These are phyloP conservation scores for Bondarzewia mesenterica DNA, from an alignment of 1,284 basidiomycete species.

Conservation along the genomic window DNA sequence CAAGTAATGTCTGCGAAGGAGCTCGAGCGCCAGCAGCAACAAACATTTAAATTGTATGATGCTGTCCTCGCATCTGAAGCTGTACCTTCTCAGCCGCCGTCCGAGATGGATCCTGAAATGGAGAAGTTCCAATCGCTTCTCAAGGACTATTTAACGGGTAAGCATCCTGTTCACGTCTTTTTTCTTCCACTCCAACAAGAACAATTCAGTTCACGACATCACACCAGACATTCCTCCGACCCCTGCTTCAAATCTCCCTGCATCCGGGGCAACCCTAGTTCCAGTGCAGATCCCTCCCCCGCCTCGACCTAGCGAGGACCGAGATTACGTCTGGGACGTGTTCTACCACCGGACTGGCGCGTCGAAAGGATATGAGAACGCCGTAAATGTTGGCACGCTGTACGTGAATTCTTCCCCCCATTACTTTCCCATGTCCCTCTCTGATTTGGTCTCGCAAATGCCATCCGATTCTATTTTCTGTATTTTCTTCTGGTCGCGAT, in stretches of 20 bases:
- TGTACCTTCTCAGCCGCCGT: conserved; percentile 8
- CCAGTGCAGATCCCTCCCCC: conserved; percentile 4
- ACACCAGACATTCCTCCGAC: conserved; percentile 12
- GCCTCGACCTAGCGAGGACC: conserved; percentile 17
- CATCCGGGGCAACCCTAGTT: neutral
- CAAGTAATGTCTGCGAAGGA: conserved; percentile 48
- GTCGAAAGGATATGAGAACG: conserved; percentile 48
- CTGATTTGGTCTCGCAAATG: neutral
- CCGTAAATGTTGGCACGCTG: conserved; percentile 58
- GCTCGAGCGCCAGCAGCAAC: conserved; percentile 18
- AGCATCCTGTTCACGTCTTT: conserved; percentile 12
- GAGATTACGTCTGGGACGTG: conserved; percentile 74
- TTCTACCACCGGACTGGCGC: conserved; percentile 62
- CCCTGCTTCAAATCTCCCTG: conserved; percentile 4
- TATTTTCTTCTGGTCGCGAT: neutral
- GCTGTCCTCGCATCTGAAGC: conserved; percentile 38
- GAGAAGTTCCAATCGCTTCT: conserved; percentile 68
- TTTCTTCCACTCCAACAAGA: conserved; percentile 17
- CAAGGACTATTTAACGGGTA: conserved; percentile 62
- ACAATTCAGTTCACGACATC: conserved; percentile 21
- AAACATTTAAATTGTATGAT: conserved; percentile 56
- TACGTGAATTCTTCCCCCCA: conserved; percentile 23
- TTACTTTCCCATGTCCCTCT: neutral
- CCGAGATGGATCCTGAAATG: conserved; percentile 48
- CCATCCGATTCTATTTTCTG: neutral